A percentile compares a stretch with the other conserved stretches of the same genome.
Conservation (phyloP, 257 asterid species). For the Nicotiana attenuata region DNA sequence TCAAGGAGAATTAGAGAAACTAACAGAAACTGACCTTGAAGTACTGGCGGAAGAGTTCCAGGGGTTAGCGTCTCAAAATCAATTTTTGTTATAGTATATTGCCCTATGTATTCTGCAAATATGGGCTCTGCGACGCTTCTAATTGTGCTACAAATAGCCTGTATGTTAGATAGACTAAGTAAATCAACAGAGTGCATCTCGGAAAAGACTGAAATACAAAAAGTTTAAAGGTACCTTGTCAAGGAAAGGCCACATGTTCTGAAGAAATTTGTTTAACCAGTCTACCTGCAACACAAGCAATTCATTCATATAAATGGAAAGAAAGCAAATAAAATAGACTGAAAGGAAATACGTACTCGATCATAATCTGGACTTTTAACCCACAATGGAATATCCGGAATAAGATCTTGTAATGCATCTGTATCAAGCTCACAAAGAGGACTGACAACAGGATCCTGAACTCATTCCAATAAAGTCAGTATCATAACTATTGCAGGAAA, state of each 20-base stretch:
- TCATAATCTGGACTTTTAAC: constrained; percentile 83
- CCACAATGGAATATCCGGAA: constrained; percentile 83
- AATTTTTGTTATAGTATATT: constrained; percentile 56
- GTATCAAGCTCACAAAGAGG: constrained; percentile 54
- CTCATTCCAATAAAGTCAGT: not conserved
- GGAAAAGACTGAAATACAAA: not conserved
- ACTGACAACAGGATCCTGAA: constrained; percentile 43
- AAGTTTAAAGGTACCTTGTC: constrained; percentile 51
- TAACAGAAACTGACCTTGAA: constrained; percentile 55
- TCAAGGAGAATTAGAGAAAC: not conserved
- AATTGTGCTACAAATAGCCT: constrained; percentile 65
- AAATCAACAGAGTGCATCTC: not conserved
- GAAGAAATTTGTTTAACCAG: constrained; percentile 69
- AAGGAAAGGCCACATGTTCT: constrained; percentile 76
- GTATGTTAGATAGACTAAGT: constrained; percentile 15
- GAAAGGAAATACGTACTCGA: constrained; percentile 42
- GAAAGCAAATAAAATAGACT: not conserved
- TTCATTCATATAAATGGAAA: not conserved
- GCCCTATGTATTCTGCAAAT: constrained; percentile 66
- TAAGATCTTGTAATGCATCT: constrained; percentile 49
- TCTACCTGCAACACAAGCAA: constrained; percentile 53
- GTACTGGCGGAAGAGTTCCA: constrained; percentile 73
- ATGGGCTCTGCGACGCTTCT: constrained; percentile 68
- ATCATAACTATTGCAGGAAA: not conserved
- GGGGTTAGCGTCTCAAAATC: constrained; percentile 61